Conservation (phyloP, 2,329 filamentous ascomycete species). For the Fusarium globosum region DNA sequence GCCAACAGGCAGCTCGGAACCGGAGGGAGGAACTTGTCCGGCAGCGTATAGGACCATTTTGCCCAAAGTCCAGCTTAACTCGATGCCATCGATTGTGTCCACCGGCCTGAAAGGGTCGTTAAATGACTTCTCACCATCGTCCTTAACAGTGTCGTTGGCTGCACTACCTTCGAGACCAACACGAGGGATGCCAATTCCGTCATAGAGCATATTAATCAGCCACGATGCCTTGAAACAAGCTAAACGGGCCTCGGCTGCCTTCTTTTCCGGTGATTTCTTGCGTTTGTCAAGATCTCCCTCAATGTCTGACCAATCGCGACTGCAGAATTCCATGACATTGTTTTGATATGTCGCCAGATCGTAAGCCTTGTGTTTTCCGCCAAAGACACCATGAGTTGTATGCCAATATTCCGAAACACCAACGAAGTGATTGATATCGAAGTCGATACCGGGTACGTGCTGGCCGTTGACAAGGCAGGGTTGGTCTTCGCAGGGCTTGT, state of each 20-base stretch:
- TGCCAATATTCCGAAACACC: conserved; percentile 99
- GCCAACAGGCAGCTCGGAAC: conserved; percentile 77
- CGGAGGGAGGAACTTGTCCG: conserved; percentile 80
- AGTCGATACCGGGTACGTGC: conserved; percentile 95
- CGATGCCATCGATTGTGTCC: conserved; percentile 88
- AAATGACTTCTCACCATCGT: conserved; percentile 75
- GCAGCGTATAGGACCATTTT: conserved; percentile 97
- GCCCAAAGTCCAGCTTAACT: conserved; percentile 96
- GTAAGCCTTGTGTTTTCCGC: conserved; percentile 82
- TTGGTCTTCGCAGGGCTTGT: conserved; percentile 81
- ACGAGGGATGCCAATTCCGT: conserved; percentile 93
- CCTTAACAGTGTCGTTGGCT: conserved; percentile 77
- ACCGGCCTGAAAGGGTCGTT: conserved; percentile 90
- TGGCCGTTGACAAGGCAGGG: conserved; percentile 92
- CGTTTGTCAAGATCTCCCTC: conserved; percentile 70
- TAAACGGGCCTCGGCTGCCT: conserved; percentile 81
- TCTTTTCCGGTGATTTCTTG: conserved; percentile 80
- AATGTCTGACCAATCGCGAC: conserved; percentile 83
- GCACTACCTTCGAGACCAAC: conserved; percentile 78
- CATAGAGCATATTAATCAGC: conserved; percentile 96
- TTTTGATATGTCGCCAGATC: conserved; percentile 91
- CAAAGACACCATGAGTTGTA: conserved; percentile 94
- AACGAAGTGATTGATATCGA: conserved; percentile 96
- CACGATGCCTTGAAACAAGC: conserved; percentile 98
- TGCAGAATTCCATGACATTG: conserved; percentile 86